Base-by-base conservation (phyloP, 164 flowering plant species). In the Hamamelis virginiana region DNA sequence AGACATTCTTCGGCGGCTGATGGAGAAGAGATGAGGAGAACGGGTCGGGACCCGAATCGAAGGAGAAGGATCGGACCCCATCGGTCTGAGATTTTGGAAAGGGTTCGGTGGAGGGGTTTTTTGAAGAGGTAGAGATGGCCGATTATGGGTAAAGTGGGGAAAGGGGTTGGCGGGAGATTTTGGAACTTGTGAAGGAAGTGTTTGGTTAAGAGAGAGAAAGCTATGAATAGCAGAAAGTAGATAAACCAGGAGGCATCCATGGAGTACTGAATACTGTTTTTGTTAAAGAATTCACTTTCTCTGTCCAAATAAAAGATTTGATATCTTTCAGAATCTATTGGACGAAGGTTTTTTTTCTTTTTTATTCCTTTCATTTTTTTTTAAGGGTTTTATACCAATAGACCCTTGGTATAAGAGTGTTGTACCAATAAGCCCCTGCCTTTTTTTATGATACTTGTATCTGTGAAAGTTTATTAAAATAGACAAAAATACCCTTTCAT, bases 1-100 rank as follows among this genome's bases (percentile, higher is more conserved):
- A 72, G 51, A 27, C 75, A 72, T 61, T 72, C 75, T 44, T 66
- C 75, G 8, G 46, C 70, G 6, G 66, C 70, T 8, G 52, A 19
- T 0, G 52, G 65, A 6, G 75, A 72, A 5, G 75, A 27, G 6
- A 72, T 22, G 38, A 72, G 5, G 58, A 72, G 61, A 21, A 61
- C 67, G 16, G 12, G 22, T 1, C 65, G 69, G 23, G 23, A 18
- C 0, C 76, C 76, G 19, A 67, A 28, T 11, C 38, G 43, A 1
- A 73, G 67, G 16, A 19, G 19, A 10, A 73, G 22, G 1, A 67
- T 13, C 19, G 26, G 62, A 16, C 76, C 76, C 15, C 67, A 62
- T 9, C 47, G 46, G 16, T n/a, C 48, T 0, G 71, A 67, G 41
- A 67, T 28, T 2, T 28, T 28, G 9, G 27, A 22, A 0, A 73